phyloP scores from a whole-genome alignment of 2,329 filamentous ascomycete species.

The Chrysoporthe austroafricana region DNA sequence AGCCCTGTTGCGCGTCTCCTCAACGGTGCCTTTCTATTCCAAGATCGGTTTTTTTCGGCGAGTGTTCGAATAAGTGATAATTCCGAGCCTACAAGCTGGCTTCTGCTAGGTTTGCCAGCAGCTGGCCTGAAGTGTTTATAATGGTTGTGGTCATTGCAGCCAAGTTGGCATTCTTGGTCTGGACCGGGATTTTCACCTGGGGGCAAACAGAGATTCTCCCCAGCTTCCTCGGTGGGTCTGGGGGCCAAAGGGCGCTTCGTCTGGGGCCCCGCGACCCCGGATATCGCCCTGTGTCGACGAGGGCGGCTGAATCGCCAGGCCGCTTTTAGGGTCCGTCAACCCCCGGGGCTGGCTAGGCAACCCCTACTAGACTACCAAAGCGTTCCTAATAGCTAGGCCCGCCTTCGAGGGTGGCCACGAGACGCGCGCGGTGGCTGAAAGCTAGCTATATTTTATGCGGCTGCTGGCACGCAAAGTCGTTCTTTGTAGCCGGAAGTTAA shows the following conservation, averaged over 20 bases:
- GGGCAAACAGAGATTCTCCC: neutral
- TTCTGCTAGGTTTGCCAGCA: neutral
- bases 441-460: neutral
- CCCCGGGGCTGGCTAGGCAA: neutral
- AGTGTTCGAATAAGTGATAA: neutral
- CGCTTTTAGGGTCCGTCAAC: neutral
- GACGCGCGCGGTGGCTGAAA: neutral
- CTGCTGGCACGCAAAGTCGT: neutral
- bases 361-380: neutral
- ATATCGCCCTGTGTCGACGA: neutral
- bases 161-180: neutral
- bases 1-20: neutral
- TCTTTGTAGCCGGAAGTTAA: neutral
- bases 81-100: neutral
- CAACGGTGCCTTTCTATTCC: neutral
- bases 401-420: neutral
- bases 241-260: neutral
- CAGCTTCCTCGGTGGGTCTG: neutral
- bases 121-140: neutral
- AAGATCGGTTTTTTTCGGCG: neutral
- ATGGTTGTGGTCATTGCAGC: neutral
- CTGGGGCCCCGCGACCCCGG: constrained; percentile 21
- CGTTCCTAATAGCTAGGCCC: neutral
- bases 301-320: neutral
- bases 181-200: neutral